A percentile compares a stretch with the other conserved stretches of the same genome.
phyloP scores from a whole-genome alignment of 176 grass and related monocot species.

The Ampelocalamus luodianensis region DNA sequence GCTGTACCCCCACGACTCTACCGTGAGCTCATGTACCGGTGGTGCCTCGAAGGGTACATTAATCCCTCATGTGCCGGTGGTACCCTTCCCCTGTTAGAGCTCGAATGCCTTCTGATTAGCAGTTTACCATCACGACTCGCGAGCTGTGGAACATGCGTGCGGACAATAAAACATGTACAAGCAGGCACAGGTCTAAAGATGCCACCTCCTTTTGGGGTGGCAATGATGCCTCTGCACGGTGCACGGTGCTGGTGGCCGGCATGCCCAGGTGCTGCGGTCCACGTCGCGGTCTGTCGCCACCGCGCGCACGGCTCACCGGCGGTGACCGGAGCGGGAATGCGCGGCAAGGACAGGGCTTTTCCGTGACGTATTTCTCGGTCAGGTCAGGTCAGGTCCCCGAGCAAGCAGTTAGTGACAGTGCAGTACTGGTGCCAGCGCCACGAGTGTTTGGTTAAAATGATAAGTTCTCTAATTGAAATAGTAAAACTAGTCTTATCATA shows the following conservation, averaged over 20 bases:
- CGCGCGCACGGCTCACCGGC: constrained; percentile 7
- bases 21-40: no score
- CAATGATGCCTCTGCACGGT: constrained; percentile 50
- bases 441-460: no score
- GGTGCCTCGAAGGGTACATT: no score
- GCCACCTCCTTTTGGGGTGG: constrained; percentile 20
- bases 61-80: no score
- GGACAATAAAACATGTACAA: neutral
- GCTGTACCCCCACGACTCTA: no score
- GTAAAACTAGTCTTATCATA: no score
- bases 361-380: neutral
- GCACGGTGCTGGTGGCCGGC: constrained; percentile 27
- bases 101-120: neutral
- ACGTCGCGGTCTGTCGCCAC: neutral
- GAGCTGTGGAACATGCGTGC: neutral
- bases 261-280: neutral
- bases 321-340: constrained; percentile 28
- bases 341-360: constrained; percentile 4
- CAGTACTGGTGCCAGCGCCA: neutral
- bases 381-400: neutral
- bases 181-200: neutral
- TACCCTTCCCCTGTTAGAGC: neutral
- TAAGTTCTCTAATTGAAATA: no score
- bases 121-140: neutral
- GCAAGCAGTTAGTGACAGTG: neutral